These are phyloP conservation scores for Pelagophyceae sp. DNA, from an alignment of 352 stramenopile genomes.

Conservation along the genomic window DNA sequence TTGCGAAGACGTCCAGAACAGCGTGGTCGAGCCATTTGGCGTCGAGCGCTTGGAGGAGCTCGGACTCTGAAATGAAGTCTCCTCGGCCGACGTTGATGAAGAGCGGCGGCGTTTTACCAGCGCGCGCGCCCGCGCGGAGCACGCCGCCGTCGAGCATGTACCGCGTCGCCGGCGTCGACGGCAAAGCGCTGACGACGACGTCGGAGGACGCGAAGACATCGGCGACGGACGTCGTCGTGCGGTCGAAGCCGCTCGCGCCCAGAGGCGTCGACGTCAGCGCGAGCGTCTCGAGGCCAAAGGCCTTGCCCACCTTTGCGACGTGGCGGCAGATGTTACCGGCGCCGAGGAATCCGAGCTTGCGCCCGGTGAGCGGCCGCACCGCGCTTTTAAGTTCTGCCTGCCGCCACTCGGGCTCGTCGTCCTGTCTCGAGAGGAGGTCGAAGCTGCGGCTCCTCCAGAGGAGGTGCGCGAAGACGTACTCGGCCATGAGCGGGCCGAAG, in stretches of 20 bases:
- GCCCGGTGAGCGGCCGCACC: not conserved
- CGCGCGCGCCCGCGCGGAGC: slow-evolving; percentile 38
- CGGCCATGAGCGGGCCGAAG: not conserved
- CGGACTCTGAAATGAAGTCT: slow-evolving; percentile 57
- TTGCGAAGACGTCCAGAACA: slow-evolving; percentile 47
- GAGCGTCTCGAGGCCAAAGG: slow-evolving; percentile 38
- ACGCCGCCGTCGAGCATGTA: slow-evolving; percentile 50
- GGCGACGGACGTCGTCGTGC: not conserved
- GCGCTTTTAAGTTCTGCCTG: not conserved
- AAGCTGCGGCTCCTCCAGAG: not conserved
- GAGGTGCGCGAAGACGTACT: not conserved
- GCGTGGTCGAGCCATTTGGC: slow-evolving; percentile 44
- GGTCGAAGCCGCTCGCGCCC: not conserved
- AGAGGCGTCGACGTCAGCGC: not conserved
- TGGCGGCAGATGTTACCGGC: slow-evolving; percentile 40
- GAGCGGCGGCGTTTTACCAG: too few species aligned
- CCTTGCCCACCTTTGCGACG: slow-evolving; percentile 32
- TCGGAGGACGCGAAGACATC: slow-evolving; percentile 32
- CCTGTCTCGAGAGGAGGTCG: not conserved
- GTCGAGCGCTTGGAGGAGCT: slow-evolving; percentile 57
- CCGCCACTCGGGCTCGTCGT: not conserved
- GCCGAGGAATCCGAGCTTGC: not conserved
- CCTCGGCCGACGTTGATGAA: slow-evolving; percentile 73
- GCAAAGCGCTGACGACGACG: slow-evolving; percentile 67
- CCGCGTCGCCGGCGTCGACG: slow-evolving; percentile 58